These are phyloP conservation scores for Brasenia schreberi DNA, from an alignment of 164 flowering plant genomes.

Conservation along the genomic window DNA sequence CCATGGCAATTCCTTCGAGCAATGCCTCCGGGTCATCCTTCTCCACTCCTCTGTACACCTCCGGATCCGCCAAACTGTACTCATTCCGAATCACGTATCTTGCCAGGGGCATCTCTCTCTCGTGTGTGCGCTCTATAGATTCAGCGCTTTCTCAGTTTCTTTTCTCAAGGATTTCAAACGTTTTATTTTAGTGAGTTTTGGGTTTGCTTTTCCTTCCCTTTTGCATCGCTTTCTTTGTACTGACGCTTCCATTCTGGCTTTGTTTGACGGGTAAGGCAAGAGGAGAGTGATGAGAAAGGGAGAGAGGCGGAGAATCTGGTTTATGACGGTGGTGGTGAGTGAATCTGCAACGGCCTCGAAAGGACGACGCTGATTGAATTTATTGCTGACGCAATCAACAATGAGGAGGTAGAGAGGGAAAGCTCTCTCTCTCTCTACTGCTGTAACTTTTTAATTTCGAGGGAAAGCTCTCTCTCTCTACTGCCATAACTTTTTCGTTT, in stretches of 20 bases:
- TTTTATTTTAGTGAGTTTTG: neutral
- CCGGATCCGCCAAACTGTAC: constrained; percentile 88
- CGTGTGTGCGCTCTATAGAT: neutral
- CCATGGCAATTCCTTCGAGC: constrained; percentile 96
- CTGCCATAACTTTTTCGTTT: too few species aligned
- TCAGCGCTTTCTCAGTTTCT: neutral
- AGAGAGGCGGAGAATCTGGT: neutral
- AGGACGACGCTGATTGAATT: too few species aligned
- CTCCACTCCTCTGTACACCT: constrained; percentile 68
- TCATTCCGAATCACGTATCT: constrained; percentile 71
- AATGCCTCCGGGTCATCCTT: constrained; percentile 94
- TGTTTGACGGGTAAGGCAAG: neutral
- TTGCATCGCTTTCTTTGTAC: too few species aligned
- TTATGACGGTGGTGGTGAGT: neutral
- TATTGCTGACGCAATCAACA: neutral
- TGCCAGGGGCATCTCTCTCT: constrained; percentile 46
- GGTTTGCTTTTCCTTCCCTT: neutral
- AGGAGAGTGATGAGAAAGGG: neutral
- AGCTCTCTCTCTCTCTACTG: neutral
- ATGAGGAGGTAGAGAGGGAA: neutral
- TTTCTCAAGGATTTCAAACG: neutral
- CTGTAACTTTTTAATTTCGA: too few species aligned
- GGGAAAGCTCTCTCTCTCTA: too few species aligned
- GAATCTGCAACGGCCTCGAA: neutral
- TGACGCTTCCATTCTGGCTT: neutral